Evolutionary conservation across 257 asterid genomes (phyloP).

Genomic region (Nicotiana tomentosiformis): DNA sequence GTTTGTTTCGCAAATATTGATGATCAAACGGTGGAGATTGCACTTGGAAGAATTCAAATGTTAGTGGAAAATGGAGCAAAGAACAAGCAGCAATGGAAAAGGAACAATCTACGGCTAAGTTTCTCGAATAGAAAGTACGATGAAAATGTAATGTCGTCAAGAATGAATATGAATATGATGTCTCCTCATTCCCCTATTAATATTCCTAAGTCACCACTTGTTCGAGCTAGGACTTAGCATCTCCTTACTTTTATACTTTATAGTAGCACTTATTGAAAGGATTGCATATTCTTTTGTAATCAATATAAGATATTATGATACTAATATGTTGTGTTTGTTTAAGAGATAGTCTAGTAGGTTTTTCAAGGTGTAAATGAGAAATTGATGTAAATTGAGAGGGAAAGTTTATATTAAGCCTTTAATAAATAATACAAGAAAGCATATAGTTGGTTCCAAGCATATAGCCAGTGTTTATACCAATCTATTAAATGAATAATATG

Average conservation of each 20-base stretch:
- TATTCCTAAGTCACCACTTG: conserved; percentile 36
- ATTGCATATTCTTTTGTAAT: not conserved
- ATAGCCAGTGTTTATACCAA: too few relatives aligned
- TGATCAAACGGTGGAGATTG: conserved; percentile 42
- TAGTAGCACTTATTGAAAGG: too few relatives aligned
- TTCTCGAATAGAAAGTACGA: conserved; percentile 15
- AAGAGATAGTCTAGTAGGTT: too few relatives aligned
- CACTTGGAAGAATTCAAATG: conserved; percentile 42
- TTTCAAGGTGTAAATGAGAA: too few relatives aligned
- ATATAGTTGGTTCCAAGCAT: too few relatives aligned
- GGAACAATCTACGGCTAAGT: conserved; percentile 27
- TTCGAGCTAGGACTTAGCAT: conserved; percentile 15
- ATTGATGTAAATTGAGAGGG: too few relatives aligned
- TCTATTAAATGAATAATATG: too few relatives aligned
- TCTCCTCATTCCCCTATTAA: conserved; percentile 31
- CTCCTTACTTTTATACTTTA: too few relatives aligned
- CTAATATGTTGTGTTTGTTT: too few relatives aligned
- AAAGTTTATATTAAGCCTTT: too few relatives aligned
- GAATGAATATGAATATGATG: conserved; percentile 18
- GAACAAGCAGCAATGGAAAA: conserved; percentile 16
- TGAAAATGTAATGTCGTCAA: conserved; percentile 8
- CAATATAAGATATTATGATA: not conserved
- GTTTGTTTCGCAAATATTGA: conserved; percentile 84
- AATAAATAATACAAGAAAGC: too few relatives aligned
- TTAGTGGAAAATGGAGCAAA: conserved; percentile 25